Evolutionary conservation across 1,284 basidiomycete genomes (phyloP).

Genomic region (Cronartium ribicola): DNA sequence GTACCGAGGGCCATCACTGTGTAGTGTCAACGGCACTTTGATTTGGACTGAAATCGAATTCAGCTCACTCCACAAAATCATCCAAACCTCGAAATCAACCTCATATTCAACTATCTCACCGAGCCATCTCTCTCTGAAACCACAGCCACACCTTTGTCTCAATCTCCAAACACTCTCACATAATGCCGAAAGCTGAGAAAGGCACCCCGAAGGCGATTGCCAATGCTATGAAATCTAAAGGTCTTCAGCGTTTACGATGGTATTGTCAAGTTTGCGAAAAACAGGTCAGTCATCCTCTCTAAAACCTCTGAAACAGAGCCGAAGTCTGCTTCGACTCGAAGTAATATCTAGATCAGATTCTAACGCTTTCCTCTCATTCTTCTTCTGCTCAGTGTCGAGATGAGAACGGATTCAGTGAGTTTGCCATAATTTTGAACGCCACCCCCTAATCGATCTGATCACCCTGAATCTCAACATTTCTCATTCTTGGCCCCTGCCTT

Average conservation of each 20-base stretch:
- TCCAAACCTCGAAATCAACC: not conserved
- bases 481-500: not conserved
- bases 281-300: not conserved
- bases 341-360: slow-evolving; percentile 93
- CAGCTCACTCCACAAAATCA: not conserved
- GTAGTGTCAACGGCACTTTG: too few relatives aligned
- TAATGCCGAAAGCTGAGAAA: slow-evolving; percentile 45
- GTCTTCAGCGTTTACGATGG: slow-evolving; percentile 81
- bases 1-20: too few relatives aligned
- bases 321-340: slow-evolving; percentile 57
- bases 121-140: not conserved
- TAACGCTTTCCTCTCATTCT: slow-evolving; percentile 63
- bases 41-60: not conserved
- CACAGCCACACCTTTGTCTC: not conserved
- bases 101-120: not conserved
- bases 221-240: slow-evolving; percentile 94
- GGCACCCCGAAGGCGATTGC: slow-evolving; percentile 67
- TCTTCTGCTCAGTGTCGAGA: slow-evolving; percentile 55
- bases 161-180: slow-evolving; percentile 5
- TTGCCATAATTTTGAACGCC: slow-evolving; percentile 47
- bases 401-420: slow-evolving; percentile 92
- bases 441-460: slow-evolving; percentile 41
- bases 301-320: not conserved
- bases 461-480: not conserved
- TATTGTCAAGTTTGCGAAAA: slow-evolving; percentile 60